Base-by-base conservation (phyloP, 495 filamentous ascomycete species). In the Halenospora varia region DNA sequence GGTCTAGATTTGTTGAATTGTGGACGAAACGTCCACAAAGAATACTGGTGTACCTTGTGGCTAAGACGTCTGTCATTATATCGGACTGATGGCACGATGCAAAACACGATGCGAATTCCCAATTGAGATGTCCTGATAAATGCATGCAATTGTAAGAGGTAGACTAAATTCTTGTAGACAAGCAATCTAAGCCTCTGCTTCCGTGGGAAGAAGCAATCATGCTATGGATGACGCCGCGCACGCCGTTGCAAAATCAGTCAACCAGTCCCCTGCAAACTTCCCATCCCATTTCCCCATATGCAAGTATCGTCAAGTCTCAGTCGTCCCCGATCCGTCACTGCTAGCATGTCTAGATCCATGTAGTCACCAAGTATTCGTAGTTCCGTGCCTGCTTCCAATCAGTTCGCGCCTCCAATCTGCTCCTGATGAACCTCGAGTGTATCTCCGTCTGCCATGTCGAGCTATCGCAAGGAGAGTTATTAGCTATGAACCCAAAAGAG, bases 351-450 rank as follows among this genome's bases (percentile, higher is more conserved):
- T 46, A 46, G n/a, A 20, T 46, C 42, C 42, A 46, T 46, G 42
- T 20, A n/a, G 15, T 29, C 24, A 20, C 15, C 48, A 53, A 11
- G 24, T 47, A 20, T 46, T 52, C 45, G 48, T 20, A 51, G 52
- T 24, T 48, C 50, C 60, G 18, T 39, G 23, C 4, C 29, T 24
- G n/a, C 19, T 11, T 25, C 0, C 11, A 22, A 23, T 50, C 44
- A 66, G 23, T 47, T 53, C 44, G 60, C 46, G 41, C 87, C 89
- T 55, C 94, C 95, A 55, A 97, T 96, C 70, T 99, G 95, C 70
- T 99, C 95, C 65, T 97, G 95, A 73, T 97, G 95, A 23, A 99
- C 95, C 68, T 99, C 95, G 9, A 99, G 83, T 1, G 89, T 95
- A 66, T 99, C 95, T 15, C 95, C 94, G 62, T 99, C 95, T 63